phyloP scores from a whole-genome alignment of 495 filamentous ascomycete genomes.

The Penicillium lagena region DNA sequence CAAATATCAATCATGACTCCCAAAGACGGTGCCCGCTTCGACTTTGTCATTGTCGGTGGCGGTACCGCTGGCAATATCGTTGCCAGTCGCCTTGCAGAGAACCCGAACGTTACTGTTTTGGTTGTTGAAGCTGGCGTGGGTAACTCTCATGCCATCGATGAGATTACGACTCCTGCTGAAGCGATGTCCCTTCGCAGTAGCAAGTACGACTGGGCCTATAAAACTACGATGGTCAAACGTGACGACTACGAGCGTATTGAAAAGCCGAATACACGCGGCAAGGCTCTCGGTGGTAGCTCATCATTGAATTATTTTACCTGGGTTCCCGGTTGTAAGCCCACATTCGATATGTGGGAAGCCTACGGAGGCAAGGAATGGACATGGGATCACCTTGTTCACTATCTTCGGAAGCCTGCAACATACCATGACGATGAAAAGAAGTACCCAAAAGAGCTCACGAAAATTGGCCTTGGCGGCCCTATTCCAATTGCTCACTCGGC shows the following conservation, averaged over 20 bases:
- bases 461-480: slow-evolving; percentile 37
- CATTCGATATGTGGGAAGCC: slow-evolving; percentile 47
- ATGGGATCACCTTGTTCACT: slow-evolving; percentile 37
- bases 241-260: slow-evolving; percentile 49
- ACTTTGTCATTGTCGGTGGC: slow-evolving; percentile 7
- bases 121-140: slow-evolving; percentile 6
- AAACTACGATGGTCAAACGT: slow-evolving; percentile 47
- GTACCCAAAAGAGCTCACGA: slow-evolving; percentile 20
- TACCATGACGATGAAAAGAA: slow-evolving; percentile 39
- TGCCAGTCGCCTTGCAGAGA: slow-evolving; percentile 48
- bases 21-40: background rate
- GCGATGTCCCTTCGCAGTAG: slow-evolving; percentile 26
- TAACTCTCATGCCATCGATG: slow-evolving; percentile 20
- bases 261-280: slow-evolving; percentile 46
- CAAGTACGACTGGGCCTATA: slow-evolving; percentile 46
- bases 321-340: slow-evolving; percentile 36
- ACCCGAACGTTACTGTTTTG: slow-evolving; percentile 39
- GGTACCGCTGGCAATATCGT: slow-evolving; percentile 48
- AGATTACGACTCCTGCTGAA: slow-evolving; percentile 27
- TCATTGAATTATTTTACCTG: slow-evolving; percentile 45
- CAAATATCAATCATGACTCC: no score
- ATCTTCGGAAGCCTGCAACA: slow-evolving; percentile 38
- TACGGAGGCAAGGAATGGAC: slow-evolving; percentile 45
- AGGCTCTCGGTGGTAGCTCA: slow-evolving; percentile 39
- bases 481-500: slow-evolving; percentile 43